Evolutionary conservation across 2,329 filamentous ascomycete species (phyloP).

Genomic region (Hypoxylon sp.): DNA sequence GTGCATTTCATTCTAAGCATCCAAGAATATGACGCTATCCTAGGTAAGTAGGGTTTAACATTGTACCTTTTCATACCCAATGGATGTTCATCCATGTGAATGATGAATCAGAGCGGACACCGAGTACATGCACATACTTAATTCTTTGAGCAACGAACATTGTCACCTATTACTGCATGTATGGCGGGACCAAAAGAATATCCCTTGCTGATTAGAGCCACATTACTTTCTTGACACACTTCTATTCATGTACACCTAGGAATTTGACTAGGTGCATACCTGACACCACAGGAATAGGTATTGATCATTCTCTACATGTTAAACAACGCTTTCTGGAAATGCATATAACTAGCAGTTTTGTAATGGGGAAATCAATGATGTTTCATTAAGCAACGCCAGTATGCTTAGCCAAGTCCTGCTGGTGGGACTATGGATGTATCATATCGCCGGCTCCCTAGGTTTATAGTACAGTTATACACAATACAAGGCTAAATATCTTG

Average conservation of each 20-base stretch:
- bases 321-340: not conserved
- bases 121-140: not conserved
- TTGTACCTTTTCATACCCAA: not conserved
- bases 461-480: conserved; percentile 35
- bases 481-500: conserved; percentile 19
- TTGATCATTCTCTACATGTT: not conserved
- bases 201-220: not conserved
- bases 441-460: conserved; percentile 5
- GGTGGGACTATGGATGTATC: conserved; percentile 23
- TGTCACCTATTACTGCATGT: not conserved
- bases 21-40: not conserved
- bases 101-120: not conserved
- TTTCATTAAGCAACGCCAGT: conserved; percentile 14
- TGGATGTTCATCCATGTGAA: not conserved
- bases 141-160: not conserved
- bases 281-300: not conserved
- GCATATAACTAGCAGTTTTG: not conserved
- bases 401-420: conserved; percentile 22
- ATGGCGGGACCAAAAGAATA: not conserved
- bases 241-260: not conserved
- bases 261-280: not conserved
- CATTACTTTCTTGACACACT: too few relatives aligned
- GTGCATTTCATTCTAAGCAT: not conserved
- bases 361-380: not conserved
- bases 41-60: not conserved